Evolutionary conservation across 116 monocot genomes (phyloP).

Genomic region (Zostera marina): DNA sequence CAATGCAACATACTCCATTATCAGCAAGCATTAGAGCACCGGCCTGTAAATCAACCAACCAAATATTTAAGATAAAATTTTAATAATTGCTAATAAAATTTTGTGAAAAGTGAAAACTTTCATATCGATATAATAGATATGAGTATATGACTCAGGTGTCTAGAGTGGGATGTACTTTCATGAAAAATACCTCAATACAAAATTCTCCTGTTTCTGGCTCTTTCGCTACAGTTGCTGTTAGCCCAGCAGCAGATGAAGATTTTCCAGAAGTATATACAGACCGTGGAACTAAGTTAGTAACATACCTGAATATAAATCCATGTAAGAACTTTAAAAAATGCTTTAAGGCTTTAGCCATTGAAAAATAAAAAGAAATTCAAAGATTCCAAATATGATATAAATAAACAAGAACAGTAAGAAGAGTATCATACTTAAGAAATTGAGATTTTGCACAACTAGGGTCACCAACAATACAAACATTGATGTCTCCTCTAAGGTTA

Average conservation of each 20-base stretch:
- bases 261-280: slow-evolving; percentile 99
- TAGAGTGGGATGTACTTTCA: background rate
- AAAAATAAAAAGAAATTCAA: background rate
- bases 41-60: slow-evolving; percentile 31
- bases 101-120: background rate
- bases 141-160: background rate
- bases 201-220: slow-evolving; percentile 99
- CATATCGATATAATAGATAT: background rate
- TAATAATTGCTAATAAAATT: background rate
- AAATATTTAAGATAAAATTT: background rate
- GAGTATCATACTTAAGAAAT: slow-evolving; percentile 70
- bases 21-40: slow-evolving; percentile 98
- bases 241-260: slow-evolving; percentile 93
- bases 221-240: slow-evolving; percentile 96
- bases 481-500: slow-evolving; percentile 94
- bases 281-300: slow-evolving; percentile 60
- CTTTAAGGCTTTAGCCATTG: background rate
- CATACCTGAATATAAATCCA: slow-evolving; percentile 38
- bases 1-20: slow-evolving; percentile 96
- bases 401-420: background rate
- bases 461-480: slow-evolving; percentile 97
- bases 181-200: slow-evolving; percentile 71
- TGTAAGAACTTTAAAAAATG: background rate
- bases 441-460: slow-evolving; percentile 98
- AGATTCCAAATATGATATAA: background rate